Evolutionary conservation across 2,329 filamentous ascomycete genomes (phyloP).

Genomic region (Cladosporium sp.): DNA sequence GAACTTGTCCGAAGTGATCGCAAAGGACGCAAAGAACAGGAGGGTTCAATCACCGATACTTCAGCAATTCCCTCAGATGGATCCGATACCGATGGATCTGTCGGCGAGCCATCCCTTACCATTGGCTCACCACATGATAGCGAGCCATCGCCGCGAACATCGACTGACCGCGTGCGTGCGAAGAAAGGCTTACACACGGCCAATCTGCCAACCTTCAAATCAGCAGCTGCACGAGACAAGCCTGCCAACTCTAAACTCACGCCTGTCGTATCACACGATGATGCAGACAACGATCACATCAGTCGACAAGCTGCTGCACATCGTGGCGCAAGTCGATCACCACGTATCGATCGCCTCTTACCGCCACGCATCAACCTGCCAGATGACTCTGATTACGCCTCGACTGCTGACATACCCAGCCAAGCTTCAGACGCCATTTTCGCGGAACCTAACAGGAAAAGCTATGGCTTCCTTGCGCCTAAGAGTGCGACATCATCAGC

Average conservation of each 20-base stretch:
- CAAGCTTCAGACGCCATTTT: conserved; percentile 3
- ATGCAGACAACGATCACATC: conserved; percentile 40
- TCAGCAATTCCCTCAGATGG: conserved; percentile 50
- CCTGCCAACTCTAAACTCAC: background rate
- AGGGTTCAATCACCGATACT: conserved; percentile 60
- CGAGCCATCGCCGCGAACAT: conserved; percentile 40
- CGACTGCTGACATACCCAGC: conserved; percentile 12
- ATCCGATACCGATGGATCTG: conserved; percentile 49
- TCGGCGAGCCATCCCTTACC: conserved; percentile 19
- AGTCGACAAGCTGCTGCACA: conserved; percentile 43
- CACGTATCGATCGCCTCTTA: conserved; percentile 47
- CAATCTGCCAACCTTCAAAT: conserved; percentile 55
- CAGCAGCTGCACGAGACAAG: conserved; percentile 40
- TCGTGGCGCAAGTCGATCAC: conserved; percentile 41
- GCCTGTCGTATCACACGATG: conserved; percentile 2
- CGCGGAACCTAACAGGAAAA: conserved; percentile 23
- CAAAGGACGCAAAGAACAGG: conserved; percentile 6
- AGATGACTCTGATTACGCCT: conserved; percentile 34
- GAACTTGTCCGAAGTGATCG: conserved; percentile 63
- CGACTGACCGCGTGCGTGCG: conserved; percentile 36
- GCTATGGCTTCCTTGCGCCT: conserved; percentile 27
- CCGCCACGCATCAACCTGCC: conserved; percentile 54
- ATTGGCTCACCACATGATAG: conserved; percentile 22
- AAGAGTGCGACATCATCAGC: background rate
- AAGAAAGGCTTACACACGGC: conserved; percentile 45